Evolutionary conservation across 2,329 filamentous ascomycete genomes (phyloP).

Genomic region (Alternaria alternata): DNA sequence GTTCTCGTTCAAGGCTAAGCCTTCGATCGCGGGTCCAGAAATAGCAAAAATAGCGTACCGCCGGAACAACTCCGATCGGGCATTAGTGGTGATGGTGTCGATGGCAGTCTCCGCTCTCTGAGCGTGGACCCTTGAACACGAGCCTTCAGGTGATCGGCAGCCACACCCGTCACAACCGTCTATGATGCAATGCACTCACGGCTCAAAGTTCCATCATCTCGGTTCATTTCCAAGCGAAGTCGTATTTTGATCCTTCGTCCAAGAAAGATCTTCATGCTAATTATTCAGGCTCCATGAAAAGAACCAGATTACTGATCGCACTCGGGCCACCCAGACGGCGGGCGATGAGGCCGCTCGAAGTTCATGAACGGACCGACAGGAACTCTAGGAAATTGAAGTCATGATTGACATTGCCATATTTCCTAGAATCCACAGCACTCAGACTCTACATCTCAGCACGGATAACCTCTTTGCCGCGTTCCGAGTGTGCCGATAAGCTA

Average conservation of each 20-base stretch:
- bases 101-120: background rate
- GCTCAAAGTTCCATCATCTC: background rate
- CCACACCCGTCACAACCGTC: constrained; percentile 3
- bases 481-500: background rate
- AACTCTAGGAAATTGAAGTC: background rate
- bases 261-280: background rate
- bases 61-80: background rate
- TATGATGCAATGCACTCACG: background rate
- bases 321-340: background rate
- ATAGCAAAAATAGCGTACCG: background rate
- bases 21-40: background rate
- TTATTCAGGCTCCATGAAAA: background rate
- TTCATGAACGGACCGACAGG: background rate
- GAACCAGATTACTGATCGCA: background rate
- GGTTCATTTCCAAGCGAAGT: background rate
- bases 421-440: background rate
- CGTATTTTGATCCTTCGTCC: background rate
- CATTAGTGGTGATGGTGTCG: background rate
- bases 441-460: background rate
- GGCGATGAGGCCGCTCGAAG: background rate
- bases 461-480: background rate
- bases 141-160: background rate
- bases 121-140: constrained; percentile 1
- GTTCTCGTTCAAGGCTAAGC: background rate
- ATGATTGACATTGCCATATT: background rate